These are phyloP conservation scores for Blastomyces gilchristii DNA, from an alignment of 2,329 filamentous ascomycete species.

Conservation along the genomic window DNA sequence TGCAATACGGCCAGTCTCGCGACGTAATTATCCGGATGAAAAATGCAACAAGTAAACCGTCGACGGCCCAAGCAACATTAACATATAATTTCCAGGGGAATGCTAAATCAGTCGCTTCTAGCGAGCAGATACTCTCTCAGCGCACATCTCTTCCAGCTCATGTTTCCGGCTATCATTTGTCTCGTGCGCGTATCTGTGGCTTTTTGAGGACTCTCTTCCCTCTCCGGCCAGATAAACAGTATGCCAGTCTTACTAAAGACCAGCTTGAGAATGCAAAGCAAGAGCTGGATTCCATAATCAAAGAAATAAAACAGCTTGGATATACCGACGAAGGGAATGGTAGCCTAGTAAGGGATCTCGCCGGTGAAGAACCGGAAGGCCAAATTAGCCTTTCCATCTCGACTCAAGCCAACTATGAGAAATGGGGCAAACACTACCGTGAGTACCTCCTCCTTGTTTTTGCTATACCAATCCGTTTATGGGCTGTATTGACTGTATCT, in stretches of 20 bases:
- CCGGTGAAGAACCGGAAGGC: constrained; percentile 35
- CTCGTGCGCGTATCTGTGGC: constrained; percentile 42
- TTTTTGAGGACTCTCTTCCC: constrained; percentile 41
- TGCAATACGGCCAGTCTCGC: constrained; percentile 53
- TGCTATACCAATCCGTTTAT: neutral
- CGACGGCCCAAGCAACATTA: constrained; percentile 21
- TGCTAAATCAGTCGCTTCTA: constrained; percentile 6
- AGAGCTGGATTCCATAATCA: constrained; percentile 26
- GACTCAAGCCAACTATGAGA: constrained; percentile 30
- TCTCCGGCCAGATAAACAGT: constrained; percentile 30
- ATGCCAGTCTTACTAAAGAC: constrained; percentile 17
- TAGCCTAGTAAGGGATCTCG: constrained; percentile 41
- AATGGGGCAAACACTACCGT: constrained; percentile 49
- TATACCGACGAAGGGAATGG: constrained; percentile 34
- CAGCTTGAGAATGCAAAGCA: constrained; percentile 9
- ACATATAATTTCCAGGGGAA: constrained; percentile 15
- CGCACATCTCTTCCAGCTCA: constrained; percentile 4
- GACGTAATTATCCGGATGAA: constrained; percentile 42
- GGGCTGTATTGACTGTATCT: neutral
- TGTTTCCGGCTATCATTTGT: constrained; percentile 41
- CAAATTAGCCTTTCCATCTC: constrained; percentile 44
- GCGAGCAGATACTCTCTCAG: constrained; percentile 1
- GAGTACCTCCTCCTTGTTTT: neutral
- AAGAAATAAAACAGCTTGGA: constrained; percentile 27
- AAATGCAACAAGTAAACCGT: constrained; percentile 14